phyloP scores from a whole-genome alignment of 306 rosid species.

The Ormosia emarginata region DNA sequence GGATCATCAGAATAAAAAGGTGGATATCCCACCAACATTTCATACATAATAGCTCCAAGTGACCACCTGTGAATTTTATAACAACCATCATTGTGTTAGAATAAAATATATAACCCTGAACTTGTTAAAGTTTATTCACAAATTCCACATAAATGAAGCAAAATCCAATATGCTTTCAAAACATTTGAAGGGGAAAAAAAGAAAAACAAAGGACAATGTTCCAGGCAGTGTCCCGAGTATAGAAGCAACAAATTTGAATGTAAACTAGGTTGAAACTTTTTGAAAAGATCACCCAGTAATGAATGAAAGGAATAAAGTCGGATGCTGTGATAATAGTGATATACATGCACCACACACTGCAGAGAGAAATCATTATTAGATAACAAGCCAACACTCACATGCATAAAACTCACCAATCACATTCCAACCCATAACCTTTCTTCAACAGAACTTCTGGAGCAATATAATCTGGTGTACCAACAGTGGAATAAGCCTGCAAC shows the following conservation, averaged over 20 bases:
- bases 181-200: neutral
- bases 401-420: conserved; percentile 82
- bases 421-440: conserved; percentile 98
- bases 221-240: neutral
- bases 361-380: neutral
- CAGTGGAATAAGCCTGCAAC: conserved; percentile 98
- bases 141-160: conserved; percentile 5
- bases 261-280: neutral
- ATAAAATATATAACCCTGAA: conserved; percentile 5
- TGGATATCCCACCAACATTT: conserved; percentile 97
- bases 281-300: conserved; percentile 9
- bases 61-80: conserved; percentile 78
- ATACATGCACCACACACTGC: neutral
- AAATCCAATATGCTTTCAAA: neutral
- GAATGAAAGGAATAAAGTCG: conserved; percentile 17
- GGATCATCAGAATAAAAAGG: conserved; percentile 99
- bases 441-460: conserved; percentile 99
- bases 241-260: neutral
- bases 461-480: conserved; percentile 98
- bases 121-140: neutral
- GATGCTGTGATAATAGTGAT: neutral
- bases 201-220: neutral
- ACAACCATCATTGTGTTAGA: conserved; percentile 16
- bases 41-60: conserved; percentile 98
- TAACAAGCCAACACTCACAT: neutral